Evolutionary conservation across 768 basidiomycete genomes (phyloP), one percentile per base, ranked within the genome.

Genomic region (Xerocomellus amylosporus): DNA sequence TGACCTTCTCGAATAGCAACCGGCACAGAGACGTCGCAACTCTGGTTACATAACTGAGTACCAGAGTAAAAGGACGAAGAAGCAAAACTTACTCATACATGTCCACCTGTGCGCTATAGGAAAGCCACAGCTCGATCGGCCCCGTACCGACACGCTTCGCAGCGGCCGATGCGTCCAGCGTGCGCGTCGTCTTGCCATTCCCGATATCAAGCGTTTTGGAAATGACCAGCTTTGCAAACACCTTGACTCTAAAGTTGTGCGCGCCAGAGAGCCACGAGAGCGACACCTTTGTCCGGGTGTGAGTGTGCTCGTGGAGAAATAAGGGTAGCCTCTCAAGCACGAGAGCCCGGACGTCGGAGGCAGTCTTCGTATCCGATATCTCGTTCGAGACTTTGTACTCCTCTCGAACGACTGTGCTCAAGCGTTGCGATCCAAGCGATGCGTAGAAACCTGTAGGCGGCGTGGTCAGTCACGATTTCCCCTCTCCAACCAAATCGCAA

Each of bases 291-390:
- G 84, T 82, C 20, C 76, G 78, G 0, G 85, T 74, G 66, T 88
- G 86, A 1, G 81, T 83, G 51, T 94, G 89, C 63, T 98, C 96
- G 49, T 96, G 88, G 5, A 98, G 77, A 74, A 98, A 98, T 30
- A 99, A 74, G 0, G 95, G 91, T 19, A 97, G 74, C 31, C 95
- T 77, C 71, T 98, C 90, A 26, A 96, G 72, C 13, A 94, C 83
- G 36, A 92, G 75, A 3, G 75, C 61, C 3, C 83, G 82, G 10
- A 78, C 79, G 10, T 86, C 82, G 1, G 64, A 59, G 3, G 85
- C 80, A 24, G 71, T 68, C 57, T 76, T 79, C 0, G 79, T 75
- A 38, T 76, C 69, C 38, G 66, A 71, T 19, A 84, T 67, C 65
- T 89, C 85, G 13, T 69, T 69, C 4, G 79, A 74, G 0, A 83